These are phyloP conservation scores for Monilinia polystroma DNA, from an alignment of 2,329 filamentous ascomycete genomes.

Conservation along the genomic window DNA sequence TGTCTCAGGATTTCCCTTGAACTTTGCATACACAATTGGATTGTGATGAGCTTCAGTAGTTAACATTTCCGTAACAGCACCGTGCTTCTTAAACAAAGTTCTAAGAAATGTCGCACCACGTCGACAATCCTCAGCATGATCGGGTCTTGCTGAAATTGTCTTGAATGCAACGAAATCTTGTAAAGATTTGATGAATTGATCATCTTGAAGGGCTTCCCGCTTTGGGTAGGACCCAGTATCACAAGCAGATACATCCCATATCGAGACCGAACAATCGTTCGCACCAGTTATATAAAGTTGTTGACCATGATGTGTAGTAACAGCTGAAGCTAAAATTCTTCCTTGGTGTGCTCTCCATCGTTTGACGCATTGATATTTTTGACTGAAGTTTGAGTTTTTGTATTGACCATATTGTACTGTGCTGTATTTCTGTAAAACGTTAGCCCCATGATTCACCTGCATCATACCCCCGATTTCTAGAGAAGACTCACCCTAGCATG, in stretches of 20 bases:
- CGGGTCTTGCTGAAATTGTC: slow-evolving; percentile 82
- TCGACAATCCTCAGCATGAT: slow-evolving; percentile 88
- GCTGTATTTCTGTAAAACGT: slow-evolving; percentile 56
- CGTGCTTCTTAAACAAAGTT: slow-evolving; percentile 86
- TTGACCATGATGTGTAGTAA: slow-evolving; percentile 66
- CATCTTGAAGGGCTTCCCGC: slow-evolving; percentile 43
- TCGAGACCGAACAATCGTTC: slow-evolving; percentile 83
- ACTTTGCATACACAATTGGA: slow-evolving; percentile 89
- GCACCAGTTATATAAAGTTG: slow-evolving; percentile 93
- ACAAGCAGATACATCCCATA: slow-evolving; percentile 71
- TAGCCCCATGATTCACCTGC: neutral
- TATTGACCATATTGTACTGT: slow-evolving; percentile 63
- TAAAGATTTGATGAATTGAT: slow-evolving; percentile 67
- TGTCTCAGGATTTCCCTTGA: slow-evolving; percentile 70
- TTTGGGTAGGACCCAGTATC: slow-evolving; percentile 33
- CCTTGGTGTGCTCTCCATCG: slow-evolving; percentile 83
- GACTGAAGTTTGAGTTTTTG: slow-evolving; percentile 58
- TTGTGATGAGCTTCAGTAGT: slow-evolving; percentile 75
- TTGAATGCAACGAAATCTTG: slow-evolving; percentile 88
- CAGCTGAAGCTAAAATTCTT: slow-evolving; percentile 81
- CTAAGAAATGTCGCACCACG: slow-evolving; percentile 89
- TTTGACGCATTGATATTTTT: slow-evolving; percentile 77
- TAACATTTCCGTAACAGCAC: slow-evolving; percentile 87
- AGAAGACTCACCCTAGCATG: slow-evolving; percentile 67
- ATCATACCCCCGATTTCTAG: neutral